These are phyloP conservation scores for Citrus maxima DNA, from an alignment of 345 rosid species.

Conservation along the genomic window DNA sequence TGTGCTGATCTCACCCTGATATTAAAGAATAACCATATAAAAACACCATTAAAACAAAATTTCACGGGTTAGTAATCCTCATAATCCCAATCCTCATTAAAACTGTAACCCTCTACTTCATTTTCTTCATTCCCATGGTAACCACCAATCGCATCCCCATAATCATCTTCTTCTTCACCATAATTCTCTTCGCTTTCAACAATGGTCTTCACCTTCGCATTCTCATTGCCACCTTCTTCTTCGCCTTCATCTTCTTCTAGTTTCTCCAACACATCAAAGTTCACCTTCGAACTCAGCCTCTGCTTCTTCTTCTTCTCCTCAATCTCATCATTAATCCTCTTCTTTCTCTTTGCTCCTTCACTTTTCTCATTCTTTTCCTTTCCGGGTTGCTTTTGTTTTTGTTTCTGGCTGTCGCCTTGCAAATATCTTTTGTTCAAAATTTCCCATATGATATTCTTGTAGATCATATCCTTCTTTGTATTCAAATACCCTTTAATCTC, in stretches of 20 bases:
- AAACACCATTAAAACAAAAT: not conserved
- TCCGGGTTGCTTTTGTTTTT: not conserved
- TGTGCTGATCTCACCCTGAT: no score
- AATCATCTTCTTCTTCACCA: not conserved
- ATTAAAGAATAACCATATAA: no score
- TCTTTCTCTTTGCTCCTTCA: not conserved
- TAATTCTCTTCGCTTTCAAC: not conserved
- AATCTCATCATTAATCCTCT: not conserved
- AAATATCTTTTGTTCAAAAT: not conserved
- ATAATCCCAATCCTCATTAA: not conserved
- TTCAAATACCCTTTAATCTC: slow-evolving; percentile 11
- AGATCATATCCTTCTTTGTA: slow-evolving; percentile 7
- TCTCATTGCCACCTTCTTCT: not conserved
- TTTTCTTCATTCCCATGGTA: not conserved
- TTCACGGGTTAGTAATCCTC: not conserved
- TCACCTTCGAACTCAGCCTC: not conserved
- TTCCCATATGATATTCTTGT: slow-evolving; percentile 12
- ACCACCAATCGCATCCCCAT: not conserved
- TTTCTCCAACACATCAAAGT: slow-evolving; percentile 2
- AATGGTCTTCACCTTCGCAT: not conserved
- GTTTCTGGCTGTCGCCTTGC: not conserved
- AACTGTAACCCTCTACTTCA: not conserved
- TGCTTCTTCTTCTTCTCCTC: not conserved
- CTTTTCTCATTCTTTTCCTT: not conserved
- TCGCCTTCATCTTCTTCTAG: not conserved